Base-by-base conservation (phyloP, 208 protist genomes). In the Crithidia bombi region DNA sequence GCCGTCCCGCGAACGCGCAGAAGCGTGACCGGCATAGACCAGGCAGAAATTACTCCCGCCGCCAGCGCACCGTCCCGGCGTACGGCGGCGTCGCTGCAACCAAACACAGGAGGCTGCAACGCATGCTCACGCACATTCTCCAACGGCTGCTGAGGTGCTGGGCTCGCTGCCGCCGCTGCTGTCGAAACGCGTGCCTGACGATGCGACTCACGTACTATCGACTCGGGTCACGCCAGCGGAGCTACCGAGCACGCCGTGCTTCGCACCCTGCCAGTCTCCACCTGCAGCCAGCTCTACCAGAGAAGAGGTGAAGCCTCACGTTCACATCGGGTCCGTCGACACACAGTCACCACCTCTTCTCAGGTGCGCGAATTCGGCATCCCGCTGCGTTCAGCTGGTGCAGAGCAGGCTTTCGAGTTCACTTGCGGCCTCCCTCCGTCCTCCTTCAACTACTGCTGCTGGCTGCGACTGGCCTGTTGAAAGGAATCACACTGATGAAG, bases 171-270 rank as follows among this genome's bases (percentile, higher is more conserved):
- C 90, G 5, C 87, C 90, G 14, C 70, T 93, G 2, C 65, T 93
- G 9, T 79, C 63, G 14, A 79, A 92, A 36, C 81, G 86, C 26
- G 83, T 92, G 11, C n/a, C 51, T 95, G 46, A 83, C 84, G 12
- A 93, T 95, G 87, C 85, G 87, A 5, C 64, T 95, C 6, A 85
- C 72, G 9, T 95, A 93, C 65, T 82, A 90, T n/a, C 65, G 88
- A 95, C 23, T 84, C 87, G 41, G n/a, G 63, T 76, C 17, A 91
- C 88, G 3, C 90, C 87, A 21, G 43, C 64, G 0, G 33, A 55
- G n/a, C n/a, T 95, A 95, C 66, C n/a, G 83, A 95, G 58, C 90
- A n/a, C 90, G 15, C 87, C 90, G 2, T 89, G 73, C 55, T 95
- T 92, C 69, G 64, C 79, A n/a, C 11, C 83, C 77, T 6, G 90